phyloP scores from a whole-genome alignment of 257 asterid species.

The Coffea canephora region DNA sequence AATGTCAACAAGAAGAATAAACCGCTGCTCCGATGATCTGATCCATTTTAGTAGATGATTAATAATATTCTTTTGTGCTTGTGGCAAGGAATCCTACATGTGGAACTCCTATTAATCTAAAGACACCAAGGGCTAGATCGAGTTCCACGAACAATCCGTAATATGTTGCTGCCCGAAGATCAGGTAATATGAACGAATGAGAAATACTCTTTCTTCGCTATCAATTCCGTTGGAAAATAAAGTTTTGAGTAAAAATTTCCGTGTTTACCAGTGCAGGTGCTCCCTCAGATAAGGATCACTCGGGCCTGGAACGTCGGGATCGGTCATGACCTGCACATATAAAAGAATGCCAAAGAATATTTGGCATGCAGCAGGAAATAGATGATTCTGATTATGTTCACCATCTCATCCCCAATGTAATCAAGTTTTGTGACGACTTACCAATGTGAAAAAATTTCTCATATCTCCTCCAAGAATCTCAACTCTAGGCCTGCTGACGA shows the following conservation, averaged over 20 bases:
- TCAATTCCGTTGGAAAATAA: not conserved
- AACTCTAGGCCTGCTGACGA: conserved; percentile 49
- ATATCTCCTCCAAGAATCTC: conserved; percentile 59
- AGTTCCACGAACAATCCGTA: not conserved
- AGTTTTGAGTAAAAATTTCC: not conserved
- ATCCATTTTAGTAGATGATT: not conserved
- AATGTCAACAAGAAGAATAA: no score
- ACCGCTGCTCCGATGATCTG: not conserved
- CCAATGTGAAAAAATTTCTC: conserved; percentile 76
- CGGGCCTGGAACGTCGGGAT: conserved; percentile 93
- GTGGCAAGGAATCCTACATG: not conserved
- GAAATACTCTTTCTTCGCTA: not conserved
- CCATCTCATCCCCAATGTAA: not conserved
- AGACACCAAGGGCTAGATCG: not conserved
- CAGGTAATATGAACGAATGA: not conserved
- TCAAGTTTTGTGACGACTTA: conserved; percentile 7
- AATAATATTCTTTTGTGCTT: no score
- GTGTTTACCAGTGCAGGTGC: conserved; percentile 73
- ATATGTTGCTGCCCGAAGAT: not conserved
- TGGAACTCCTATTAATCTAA: not conserved
- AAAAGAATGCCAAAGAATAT: not conserved
- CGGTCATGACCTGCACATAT: conserved; percentile 65
- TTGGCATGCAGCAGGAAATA: not conserved
- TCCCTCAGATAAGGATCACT: conserved; percentile 84
- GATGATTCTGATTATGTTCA: not conserved